phyloP scores from a whole-genome alignment of 768 basidiomycete genomes.

The Daedaleopsis nitida region DNA sequence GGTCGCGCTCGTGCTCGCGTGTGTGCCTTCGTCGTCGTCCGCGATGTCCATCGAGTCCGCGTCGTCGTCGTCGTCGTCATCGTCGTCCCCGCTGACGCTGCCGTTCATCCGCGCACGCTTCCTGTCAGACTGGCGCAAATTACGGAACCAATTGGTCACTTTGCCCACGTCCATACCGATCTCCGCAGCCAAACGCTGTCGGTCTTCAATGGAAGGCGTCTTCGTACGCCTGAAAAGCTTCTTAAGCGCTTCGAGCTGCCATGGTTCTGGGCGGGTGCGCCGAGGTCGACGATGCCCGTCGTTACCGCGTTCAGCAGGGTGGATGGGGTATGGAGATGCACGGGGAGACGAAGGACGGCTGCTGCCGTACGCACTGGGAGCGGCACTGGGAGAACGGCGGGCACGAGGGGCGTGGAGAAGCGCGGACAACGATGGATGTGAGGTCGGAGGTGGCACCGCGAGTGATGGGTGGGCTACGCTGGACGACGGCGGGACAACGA shows the following conservation, averaged over 20 bases:
- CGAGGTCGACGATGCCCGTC: conserved; percentile 47
- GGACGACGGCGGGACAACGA: conserved; percentile 29
- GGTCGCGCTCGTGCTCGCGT: conserved; percentile 22
- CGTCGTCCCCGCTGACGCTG: conserved; percentile 39
- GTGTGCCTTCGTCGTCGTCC: conserved; percentile 37
- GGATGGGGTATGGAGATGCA: conserved; percentile 27
- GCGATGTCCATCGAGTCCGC: conserved; percentile 44
- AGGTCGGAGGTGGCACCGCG: conserved; percentile 45
- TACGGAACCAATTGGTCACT: conserved; percentile 89
- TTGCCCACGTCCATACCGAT: conserved; percentile 86
- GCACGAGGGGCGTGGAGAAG: conserved; percentile 39
- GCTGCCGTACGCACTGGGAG: conserved; percentile 14
- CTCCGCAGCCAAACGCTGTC: conserved; percentile 69
- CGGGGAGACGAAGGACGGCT: conserved; percentile 31
- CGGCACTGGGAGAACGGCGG: conserved; percentile 37
- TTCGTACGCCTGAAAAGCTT: conserved; percentile 66
- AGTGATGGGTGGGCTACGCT: conserved; percentile 33
- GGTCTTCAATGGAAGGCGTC: conserved; percentile 80
- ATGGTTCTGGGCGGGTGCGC: conserved; percentile 77
- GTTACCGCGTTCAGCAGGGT: conserved; percentile 9
- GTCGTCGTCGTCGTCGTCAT: conserved; percentile 42
- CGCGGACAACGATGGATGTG: conserved; percentile 45
- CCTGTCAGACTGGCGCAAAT: conserved; percentile 78
- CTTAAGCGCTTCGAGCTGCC: conserved; percentile 76
- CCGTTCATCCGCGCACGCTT: conserved; percentile 60